Percentiles rank a stretch among this genome's conserved stretches.
Evolutionary conservation across 129 eudicot species (phyloP).

Genomic region (Kitagawia praeruptora): DNA sequence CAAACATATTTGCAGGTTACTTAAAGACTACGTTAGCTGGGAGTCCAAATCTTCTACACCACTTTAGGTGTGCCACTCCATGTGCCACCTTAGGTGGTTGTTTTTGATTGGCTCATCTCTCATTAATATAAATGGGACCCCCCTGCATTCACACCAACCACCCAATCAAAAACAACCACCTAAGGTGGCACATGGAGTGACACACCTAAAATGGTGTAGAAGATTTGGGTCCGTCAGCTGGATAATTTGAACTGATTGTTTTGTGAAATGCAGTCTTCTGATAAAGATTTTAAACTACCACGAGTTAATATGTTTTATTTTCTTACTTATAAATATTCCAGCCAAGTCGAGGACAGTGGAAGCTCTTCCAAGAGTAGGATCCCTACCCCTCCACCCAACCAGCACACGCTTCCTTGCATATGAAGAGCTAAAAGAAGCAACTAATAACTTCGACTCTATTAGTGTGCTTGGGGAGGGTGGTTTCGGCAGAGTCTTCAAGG

Average conservation of each 20-base stretch:
- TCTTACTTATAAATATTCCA: conserved; percentile 12
- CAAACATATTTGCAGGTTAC: neutral
- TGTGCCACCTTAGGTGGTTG: too few relatives aligned
- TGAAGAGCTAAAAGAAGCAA: conserved; percentile 92
- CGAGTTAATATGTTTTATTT: neutral
- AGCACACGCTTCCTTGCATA: conserved; percentile 83
- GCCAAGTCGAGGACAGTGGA: conserved; percentile 50
- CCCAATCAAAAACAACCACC: too few relatives aligned
- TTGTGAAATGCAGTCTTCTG: neutral
- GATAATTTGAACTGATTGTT: neutral
- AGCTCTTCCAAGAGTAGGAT: conserved; percentile 46
- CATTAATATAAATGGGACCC: too few relatives aligned
- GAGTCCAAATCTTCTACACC: too few relatives aligned
- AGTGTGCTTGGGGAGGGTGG: conserved; percentile 98
- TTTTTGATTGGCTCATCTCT: too few relatives aligned
- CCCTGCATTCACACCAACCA: too few relatives aligned
- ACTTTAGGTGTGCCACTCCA: too few relatives aligned
- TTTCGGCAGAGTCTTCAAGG: conserved; percentile 37
- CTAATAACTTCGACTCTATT: conserved; percentile 72
- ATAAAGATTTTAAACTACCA: neutral
- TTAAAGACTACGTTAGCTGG: neutral
- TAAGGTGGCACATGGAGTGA: too few relatives aligned
- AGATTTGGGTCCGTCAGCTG: too few relatives aligned
- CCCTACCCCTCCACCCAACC: conserved; percentile 77
- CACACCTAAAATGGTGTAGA: too few relatives aligned